A percentile compares a stretch with the other conserved stretches of the same genome.
These are phyloP conservation scores for Plantago ovata DNA, from an alignment of 257 asterid species.

Conservation along the genomic window DNA sequence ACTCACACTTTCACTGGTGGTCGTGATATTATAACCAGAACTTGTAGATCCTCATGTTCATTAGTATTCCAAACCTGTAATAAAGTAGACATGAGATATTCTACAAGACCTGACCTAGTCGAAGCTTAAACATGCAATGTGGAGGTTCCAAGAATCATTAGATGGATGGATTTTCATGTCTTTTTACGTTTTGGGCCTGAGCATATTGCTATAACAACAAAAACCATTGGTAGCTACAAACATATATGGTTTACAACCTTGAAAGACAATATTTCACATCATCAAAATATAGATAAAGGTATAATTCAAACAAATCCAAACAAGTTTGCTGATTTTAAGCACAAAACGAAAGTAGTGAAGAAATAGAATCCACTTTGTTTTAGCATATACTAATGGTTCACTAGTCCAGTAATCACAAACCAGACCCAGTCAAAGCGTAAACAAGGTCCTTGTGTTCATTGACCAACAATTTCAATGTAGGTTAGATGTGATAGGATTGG, in stretches of 20 bases:
- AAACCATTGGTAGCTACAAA: neutral
- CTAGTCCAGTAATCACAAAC: too few relatives aligned
- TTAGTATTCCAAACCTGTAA: conserved; percentile 77
- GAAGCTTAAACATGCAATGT: neutral
- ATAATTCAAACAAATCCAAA: too few relatives aligned
- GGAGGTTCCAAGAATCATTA: neutral
- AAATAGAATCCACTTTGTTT: too few relatives aligned
- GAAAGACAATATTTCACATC: neutral
- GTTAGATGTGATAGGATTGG: too few relatives aligned
- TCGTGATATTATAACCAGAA: conserved; percentile 72
- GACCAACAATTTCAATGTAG: too few relatives aligned
- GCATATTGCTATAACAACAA: neutral
- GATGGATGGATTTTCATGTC: too few relatives aligned
- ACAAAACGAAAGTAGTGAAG: too few relatives aligned
- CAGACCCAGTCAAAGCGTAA: too few relatives aligned
- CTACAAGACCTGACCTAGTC: conserved; percentile 3
- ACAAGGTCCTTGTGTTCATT: too few relatives aligned
- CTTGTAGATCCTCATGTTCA: conserved; percentile 65
- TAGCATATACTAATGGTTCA: too few relatives aligned
- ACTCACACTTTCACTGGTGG: conserved; percentile 93
- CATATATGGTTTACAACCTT: neutral
- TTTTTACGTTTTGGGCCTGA: neutral
- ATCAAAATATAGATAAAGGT: neutral
- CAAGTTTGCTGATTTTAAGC: too few relatives aligned
- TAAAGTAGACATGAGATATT: conserved; percentile 13